Base-by-base conservation (phyloP, 306 rosid genomes). In the Quercus berberidifolia region DNA sequence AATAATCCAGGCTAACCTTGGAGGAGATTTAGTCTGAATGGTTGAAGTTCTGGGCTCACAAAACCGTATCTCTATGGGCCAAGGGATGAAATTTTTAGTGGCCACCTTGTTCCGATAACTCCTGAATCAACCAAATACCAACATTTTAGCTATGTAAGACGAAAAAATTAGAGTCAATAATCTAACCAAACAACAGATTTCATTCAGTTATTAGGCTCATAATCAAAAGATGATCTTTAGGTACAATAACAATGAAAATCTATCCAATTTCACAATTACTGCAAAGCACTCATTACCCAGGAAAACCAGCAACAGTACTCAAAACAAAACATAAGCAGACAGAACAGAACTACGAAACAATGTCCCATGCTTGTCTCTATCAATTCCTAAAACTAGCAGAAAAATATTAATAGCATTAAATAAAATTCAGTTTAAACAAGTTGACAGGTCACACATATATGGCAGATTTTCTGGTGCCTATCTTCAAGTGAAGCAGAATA, bases 1-100 rank as follows among this genome's bases (percentile, higher is more conserved):
- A 21, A 13, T 73, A 75, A 78, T 69, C 55, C 76, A 38, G 55
- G 78, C 87, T 57, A 85, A 95, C 99, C 97, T 90, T 58, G 99
- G 94, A 79, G 96, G 91, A 84, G 97, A 81, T 69, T 92, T 92
- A 67, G 97, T 95, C 89, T 89, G 92, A 85, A 81, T 92, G 26
- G 99, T 92, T 21, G 88, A 80, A 65, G 82, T 77, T 62, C 46
- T 87, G 26, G 98, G 99, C 79, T 91, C 99, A 86, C 98, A 92
- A 85, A 92, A 95, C 49, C 98, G 92, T 82, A 95, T 89, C 85
- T 95, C 99, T 51, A 95, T 92, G 52, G 99, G 99, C 99, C 98
- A 95, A 30, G 98, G 99, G 79, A 86, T 80, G 80, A 89, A 91
- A n/a, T 85, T 54, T 76, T 67, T 46, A 4, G 85, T 26, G 56